Evolutionary conservation across 139 green algal genomes (phyloP).

Genomic region (Coccomyxa sp.): DNA sequence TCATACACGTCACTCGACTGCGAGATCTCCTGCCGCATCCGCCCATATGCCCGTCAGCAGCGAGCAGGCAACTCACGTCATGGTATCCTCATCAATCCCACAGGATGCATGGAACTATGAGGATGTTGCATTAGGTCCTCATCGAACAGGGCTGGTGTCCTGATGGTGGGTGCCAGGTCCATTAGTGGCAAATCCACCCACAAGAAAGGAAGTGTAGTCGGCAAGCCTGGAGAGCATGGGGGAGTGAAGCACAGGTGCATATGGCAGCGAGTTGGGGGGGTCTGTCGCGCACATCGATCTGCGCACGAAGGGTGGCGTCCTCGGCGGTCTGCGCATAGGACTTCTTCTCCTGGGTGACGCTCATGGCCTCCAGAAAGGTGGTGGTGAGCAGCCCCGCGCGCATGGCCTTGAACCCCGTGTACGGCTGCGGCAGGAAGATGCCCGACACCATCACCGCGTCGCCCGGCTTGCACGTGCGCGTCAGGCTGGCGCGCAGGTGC

Average conservation of each 20-base stretch:
- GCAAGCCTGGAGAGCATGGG: too few species aligned
- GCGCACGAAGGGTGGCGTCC: slow-evolving; percentile 16
- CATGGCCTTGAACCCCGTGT: slow-evolving; percentile 76
- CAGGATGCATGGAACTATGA: background rate
- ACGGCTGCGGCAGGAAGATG: slow-evolving; percentile 91
- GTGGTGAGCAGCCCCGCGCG: slow-evolving; percentile 73
- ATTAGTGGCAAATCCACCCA: too few species aligned
- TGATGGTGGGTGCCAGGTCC: too few species aligned
- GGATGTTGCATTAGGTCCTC: background rate
- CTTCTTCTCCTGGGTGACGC: slow-evolving; percentile 75
- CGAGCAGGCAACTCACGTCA: background rate
- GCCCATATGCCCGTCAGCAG: background rate
- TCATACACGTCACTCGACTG: slow-evolving; percentile 72
- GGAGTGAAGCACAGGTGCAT: too few species aligned
- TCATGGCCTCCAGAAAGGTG: slow-evolving; percentile 87
- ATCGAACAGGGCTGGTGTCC: too few species aligned
- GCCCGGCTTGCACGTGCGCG: slow-evolving; percentile 76
- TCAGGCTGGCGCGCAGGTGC: slow-evolving; percentile 83
- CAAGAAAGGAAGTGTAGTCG: too few species aligned
- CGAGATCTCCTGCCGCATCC: slow-evolving; percentile 27
- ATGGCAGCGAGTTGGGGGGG: too few species aligned
- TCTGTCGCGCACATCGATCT: slow-evolving; percentile 1
- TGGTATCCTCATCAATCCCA: background rate
- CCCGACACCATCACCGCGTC: slow-evolving; percentile 81
- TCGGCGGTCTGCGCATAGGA: slow-evolving; percentile 55